These are phyloP conservation scores for Carex scoparia DNA, from an alignment of 176 grass and related monocot genomes.

Conservation along the genomic window DNA sequence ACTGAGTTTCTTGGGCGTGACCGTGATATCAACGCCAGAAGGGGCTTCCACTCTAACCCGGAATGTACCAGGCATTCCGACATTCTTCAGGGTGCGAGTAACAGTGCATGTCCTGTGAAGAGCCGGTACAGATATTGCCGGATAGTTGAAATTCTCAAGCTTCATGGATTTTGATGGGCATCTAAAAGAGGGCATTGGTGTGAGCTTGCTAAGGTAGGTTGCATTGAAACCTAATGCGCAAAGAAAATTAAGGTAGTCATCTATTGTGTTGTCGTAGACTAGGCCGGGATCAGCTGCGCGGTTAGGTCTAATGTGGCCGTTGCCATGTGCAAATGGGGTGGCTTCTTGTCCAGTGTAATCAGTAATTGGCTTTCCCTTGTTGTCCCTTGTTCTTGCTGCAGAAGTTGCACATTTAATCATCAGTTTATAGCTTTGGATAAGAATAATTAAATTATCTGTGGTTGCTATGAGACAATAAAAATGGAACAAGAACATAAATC, in stretches of 20 bases:
- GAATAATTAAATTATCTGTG: neutral
- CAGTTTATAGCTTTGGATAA: neutral
- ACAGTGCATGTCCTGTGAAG: neutral
- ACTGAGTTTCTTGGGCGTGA: conserved; percentile 19
- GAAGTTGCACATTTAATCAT: neutral
- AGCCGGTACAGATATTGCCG: conserved; percentile 9
- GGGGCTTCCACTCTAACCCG: conserved; percentile 7
- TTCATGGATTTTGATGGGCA: conserved; percentile 9
- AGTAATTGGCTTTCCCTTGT: conserved; percentile 12
- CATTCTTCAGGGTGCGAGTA: conserved; percentile 31
- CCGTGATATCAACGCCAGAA: neutral
- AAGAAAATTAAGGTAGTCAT: conserved; percentile 33
- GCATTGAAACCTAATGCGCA: conserved; percentile 26
- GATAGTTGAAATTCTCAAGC: conserved; percentile 40
- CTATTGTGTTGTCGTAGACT: conserved; percentile 25
- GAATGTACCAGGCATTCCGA: conserved; percentile 26
- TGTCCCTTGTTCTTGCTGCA: conserved; percentile 36
- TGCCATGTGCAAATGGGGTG: conserved; percentile 23
- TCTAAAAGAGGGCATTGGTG: neutral
- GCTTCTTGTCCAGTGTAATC: neutral
- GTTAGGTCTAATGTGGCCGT: conserved; percentile 32
- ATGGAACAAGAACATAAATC: neutral
- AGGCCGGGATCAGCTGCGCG: conserved; percentile 32
- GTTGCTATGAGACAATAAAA: neutral
- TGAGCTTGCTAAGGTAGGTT: neutral